Evolutionary conservation across 73 alveolate species (phyloP), one percentile per base, ranked within the genome.

Genomic region (Symbiodinium pilosum): DNA sequence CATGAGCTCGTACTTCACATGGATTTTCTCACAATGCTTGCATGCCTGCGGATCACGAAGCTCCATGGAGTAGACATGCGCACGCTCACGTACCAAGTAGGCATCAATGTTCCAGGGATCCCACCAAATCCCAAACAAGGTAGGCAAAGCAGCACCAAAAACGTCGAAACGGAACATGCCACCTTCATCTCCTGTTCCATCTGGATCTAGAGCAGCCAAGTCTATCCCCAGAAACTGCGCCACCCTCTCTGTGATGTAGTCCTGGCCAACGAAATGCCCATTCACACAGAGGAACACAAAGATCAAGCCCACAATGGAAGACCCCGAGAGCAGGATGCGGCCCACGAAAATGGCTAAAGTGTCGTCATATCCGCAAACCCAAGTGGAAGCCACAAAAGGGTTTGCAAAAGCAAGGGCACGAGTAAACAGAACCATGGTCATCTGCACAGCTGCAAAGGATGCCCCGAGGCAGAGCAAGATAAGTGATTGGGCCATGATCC

Each of bases 41-140:
- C 95, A 88, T 24, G 95, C 95, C 86, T 88, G 95, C 0, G 95
- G 95, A 64, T 88, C 95, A 7, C 95, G 86, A 7, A 88, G 86
- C 83, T 88, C 87, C 95, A 88, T 88, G 73, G 95, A 88, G 36
- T 88, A 88, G 42, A 88, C 95, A 47, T 88, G 95, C 3, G 95
- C 95, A 0, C 95, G 95, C 47, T 88, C 95, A 1, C 95, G 86
- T 47, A 88, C 95, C 95, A 88, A 41, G 47, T 88, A 88, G 0
- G 95, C 95, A 38, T 88, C 95, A 56, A 88, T 88, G 86, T 88
- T 88, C 95, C 95, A 88, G 11, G 95, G 95, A 88, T 88, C 95
- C 95, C 95, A 88, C 95, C 95, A 88, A 20, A 88, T 86, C 26
- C 95, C 95, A 36, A 88, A 88, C 56, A 88, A 54, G 34, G 95